phyloP scores from a whole-genome alignment of 2,329 filamentous ascomycete genomes.

The Xylariomycetidae sp. region DNA sequence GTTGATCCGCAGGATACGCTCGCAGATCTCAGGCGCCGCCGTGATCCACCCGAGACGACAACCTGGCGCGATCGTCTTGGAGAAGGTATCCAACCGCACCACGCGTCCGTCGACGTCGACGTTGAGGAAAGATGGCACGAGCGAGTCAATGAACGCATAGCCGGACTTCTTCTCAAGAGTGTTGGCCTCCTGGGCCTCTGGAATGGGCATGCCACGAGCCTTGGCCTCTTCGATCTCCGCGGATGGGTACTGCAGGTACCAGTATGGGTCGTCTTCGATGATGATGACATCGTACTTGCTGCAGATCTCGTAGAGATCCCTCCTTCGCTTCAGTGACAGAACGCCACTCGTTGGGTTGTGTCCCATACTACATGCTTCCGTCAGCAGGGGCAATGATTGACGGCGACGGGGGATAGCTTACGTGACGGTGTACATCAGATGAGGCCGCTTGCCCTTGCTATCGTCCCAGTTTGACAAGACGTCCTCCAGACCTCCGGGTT shows the following conservation, averaged over 20 bases:
- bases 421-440: slow-evolving; percentile 87
- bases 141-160: slow-evolving; percentile 73
- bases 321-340: slow-evolving; percentile 65
- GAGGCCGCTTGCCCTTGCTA: slow-evolving; percentile 66
- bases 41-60: slow-evolving; percentile 90
- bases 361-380: slow-evolving; percentile 54
- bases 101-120: slow-evolving; percentile 83
- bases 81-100: slow-evolving; percentile 86
- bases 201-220: slow-evolving; percentile 33
- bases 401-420: slow-evolving; percentile 38
- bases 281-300: slow-evolving; percentile 84
- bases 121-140: slow-evolving; percentile 75
- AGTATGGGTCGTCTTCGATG: slow-evolving; percentile 92
- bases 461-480: slow-evolving; percentile 79
- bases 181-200: slow-evolving; percentile 25
- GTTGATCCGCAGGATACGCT: slow-evolving; percentile 66
- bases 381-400: slow-evolving; percentile 8
- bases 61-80: slow-evolving; percentile 85
- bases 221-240: slow-evolving; percentile 49
- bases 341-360: slow-evolving; percentile 83
- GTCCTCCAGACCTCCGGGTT: slow-evolving; percentile 68
- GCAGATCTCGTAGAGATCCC: slow-evolving; percentile 74
- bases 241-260: slow-evolving; percentile 85
- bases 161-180: slow-evolving; percentile 44
- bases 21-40: slow-evolving; percentile 69